Percentiles rank a stretch among this genome's conserved stretches.
Evolutionary conservation across 2,329 filamentous ascomycete genomes (phyloP).

Genomic region (Aureobasidium sp.): DNA sequence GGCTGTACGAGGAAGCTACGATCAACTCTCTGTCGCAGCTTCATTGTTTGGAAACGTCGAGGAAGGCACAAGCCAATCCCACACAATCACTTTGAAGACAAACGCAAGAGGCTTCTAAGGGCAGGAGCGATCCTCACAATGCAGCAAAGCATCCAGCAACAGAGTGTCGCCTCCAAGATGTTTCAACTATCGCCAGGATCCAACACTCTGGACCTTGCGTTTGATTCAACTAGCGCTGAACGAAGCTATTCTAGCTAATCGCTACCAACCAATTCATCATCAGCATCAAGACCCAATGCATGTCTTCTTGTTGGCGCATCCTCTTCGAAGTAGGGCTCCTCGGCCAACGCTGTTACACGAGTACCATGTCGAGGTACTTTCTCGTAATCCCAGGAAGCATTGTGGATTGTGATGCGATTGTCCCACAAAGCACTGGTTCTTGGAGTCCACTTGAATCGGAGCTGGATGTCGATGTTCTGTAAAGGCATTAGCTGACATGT

Average conservation of each 20-base stretch:
- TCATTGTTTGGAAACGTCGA: no score
- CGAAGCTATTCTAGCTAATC: not conserved
- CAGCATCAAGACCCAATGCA: slow-evolving; percentile 49
- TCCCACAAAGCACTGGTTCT: slow-evolving; percentile 62
- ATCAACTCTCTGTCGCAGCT: not conserved
- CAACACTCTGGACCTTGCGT: no score
- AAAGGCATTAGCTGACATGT: not conserved
- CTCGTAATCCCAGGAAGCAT: slow-evolving; percentile 68
- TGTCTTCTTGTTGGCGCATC: slow-evolving; percentile 58
- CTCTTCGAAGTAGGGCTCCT: slow-evolving; percentile 60
- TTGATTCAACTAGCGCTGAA: no score
- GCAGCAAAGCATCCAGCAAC: no score
- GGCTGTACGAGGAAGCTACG: not conserved
- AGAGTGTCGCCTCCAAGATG: no score
- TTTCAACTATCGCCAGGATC: no score
- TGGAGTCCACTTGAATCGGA: slow-evolving; percentile 63
- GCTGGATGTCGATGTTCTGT: slow-evolving; percentile 58
- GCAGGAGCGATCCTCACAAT: no score
- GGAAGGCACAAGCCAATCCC: not conserved
- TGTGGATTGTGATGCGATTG: slow-evolving; percentile 66
- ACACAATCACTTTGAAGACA: no score
- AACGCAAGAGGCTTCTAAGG: no score
- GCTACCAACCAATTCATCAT: not conserved
- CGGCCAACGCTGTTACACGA: slow-evolving; percentile 59
- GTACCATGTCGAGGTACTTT: slow-evolving; percentile 62